Evolutionary conservation across 2,329 filamentous ascomycete species (phyloP), one percentile per base, ranked within the genome.

Genomic region (Talaromyces sp.): DNA sequence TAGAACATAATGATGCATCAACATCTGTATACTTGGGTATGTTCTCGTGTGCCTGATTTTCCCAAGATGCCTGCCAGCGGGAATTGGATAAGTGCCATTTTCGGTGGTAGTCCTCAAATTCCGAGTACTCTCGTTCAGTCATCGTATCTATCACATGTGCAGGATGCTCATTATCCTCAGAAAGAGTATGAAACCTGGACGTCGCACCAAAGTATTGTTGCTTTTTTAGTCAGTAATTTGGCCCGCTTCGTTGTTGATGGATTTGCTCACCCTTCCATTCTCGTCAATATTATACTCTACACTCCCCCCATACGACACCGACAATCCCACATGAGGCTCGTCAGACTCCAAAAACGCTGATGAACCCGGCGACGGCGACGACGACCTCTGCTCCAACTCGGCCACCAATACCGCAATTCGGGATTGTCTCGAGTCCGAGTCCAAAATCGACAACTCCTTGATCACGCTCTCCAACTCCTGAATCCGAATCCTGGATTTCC

Each of bases 141-240:
- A 39, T 62, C 13, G 52, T 35, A 9, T 62, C 56, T 11, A 47
- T 16, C 27, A 35, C 41, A 24, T 63, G 56, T 11, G 47, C 24
- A 24, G 35, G 31, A 4, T 57, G 54, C 52, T 61, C 60, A 47
- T 61, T 56, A 10, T 47, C 31, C 24, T 56, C 39, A 5, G 62
- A 60, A 4, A 68, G 59, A 7, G 67, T 62, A 63, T 67, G 65
- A 54, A 68, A 68, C 33, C 67, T 64, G n/a, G 67, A 68, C 35
- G 67, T 68, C 9, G 67, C 67, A 1, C 67, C 65, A 65, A 60
- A 68, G 50, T 68, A 68, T 62, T 68, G 58, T 58, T 47, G 52
- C 49, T 50, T 7, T 19, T n/a, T 8, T 11, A 35, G 50, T 54
- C 19, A 61, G 31, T 22, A 8, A 35, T 54, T 31, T n/a, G 6